phyloP scores from a whole-genome alignment of 2,329 filamentous ascomycete species.

The Fusarium stilboides region DNA sequence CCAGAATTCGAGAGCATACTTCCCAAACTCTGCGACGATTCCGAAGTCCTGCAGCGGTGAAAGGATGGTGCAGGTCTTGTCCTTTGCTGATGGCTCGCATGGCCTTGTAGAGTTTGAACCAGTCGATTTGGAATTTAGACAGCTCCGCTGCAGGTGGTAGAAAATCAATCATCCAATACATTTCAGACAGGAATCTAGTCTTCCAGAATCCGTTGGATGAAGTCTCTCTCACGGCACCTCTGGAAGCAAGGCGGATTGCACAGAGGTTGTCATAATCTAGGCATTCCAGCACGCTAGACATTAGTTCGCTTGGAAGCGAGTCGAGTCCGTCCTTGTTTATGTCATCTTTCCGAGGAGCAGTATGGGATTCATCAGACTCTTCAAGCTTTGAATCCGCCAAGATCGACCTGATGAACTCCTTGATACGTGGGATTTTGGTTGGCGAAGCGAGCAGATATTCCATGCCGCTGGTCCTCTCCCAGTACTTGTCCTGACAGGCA shows the following conservation, averaged over 20 bases:
- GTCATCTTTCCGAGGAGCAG: too few species aligned
- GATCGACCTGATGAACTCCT: too few species aligned
- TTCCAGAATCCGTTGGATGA: constrained; percentile 6
- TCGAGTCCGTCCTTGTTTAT: too few species aligned
- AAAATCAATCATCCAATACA: constrained; percentile 3
- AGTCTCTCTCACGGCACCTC: not conserved
- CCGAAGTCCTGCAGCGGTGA: not conserved
- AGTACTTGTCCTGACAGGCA: too few species aligned
- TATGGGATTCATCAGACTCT: too few species aligned
- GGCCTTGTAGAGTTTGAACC: not conserved
- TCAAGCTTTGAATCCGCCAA: too few species aligned
- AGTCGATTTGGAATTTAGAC: not conserved
- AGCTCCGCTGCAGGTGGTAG: not conserved
- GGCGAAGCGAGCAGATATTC: too few species aligned
- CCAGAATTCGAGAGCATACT: not conserved
- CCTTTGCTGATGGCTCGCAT: not conserved
- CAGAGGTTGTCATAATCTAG: not conserved
- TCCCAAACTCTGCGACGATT: constrained; percentile 3
- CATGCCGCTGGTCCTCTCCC: too few species aligned
- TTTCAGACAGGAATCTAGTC: not conserved
- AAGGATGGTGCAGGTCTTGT: too few species aligned
- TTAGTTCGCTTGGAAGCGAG: too few species aligned
- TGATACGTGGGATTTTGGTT: too few species aligned
- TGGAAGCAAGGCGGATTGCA: not conserved
- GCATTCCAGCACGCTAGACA: too few species aligned